Conservation (phyloP, 805 yeast species). For the Scheffersomyces ergatensis region DNA sequence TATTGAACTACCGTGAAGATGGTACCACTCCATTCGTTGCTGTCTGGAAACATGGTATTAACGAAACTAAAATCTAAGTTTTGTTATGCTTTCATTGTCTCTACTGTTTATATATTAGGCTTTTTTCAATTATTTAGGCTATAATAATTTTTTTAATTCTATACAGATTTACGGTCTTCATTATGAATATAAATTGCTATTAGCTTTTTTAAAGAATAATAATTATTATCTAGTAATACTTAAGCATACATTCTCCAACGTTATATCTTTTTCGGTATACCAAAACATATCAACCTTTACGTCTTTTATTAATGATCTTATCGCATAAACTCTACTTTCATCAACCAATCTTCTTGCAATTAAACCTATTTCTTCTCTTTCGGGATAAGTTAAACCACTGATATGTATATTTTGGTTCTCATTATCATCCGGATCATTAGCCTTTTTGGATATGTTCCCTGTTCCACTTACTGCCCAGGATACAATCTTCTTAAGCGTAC, state of each 20-base stretch:
- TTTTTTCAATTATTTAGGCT: too few relatives aligned
- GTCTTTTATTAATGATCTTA: slow-evolving; percentile 30
- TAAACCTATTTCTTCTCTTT: slow-evolving; percentile 62
- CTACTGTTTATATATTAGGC: too few relatives aligned
- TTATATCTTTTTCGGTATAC: slow-evolving; percentile 56
- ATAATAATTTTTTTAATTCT: too few relatives aligned
- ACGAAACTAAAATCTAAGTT: slow-evolving; percentile 83
- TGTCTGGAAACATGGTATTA: slow-evolving; percentile 98
- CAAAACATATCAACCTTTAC: slow-evolving; percentile 50
- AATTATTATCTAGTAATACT: slow-evolving; percentile 3
- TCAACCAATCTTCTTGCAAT: slow-evolving; percentile 73
- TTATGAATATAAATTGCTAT: too few relatives aligned
- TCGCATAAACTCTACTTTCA: slow-evolving; percentile 58
- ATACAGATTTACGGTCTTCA: too few relatives aligned
- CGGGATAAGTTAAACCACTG: slow-evolving; percentile 17
- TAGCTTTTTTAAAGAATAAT: too few relatives aligned
- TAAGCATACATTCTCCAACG: slow-evolving; percentile 71
- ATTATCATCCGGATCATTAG: slow-evolving; percentile 1
- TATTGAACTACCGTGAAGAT: slow-evolving; percentile 99
- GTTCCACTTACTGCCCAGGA: slow-evolving; percentile 90
- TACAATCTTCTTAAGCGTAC: slow-evolving; percentile 57
- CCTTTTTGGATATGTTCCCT: slow-evolving; percentile 24
- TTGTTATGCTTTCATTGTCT: too few relatives aligned
- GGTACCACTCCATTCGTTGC: slow-evolving; percentile 97
- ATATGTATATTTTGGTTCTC: background rate